Conservation (phyloP, 352 stramenopile species). For the Plasmopara viticola region DNA sequence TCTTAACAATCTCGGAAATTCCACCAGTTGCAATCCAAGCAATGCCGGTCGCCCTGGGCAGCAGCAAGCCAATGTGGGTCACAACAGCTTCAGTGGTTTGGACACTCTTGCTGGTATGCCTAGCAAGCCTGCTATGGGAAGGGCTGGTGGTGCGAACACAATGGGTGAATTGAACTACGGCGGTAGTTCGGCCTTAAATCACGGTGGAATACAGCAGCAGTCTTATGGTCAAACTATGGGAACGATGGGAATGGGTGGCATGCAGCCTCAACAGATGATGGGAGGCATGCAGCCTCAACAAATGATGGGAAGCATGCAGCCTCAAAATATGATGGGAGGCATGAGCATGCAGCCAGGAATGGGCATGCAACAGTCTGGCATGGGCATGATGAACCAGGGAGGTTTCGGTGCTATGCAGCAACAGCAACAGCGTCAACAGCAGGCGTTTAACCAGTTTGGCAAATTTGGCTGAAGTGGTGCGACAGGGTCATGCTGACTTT, state of each 20-base stretch:
- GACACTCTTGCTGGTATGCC: conserved; percentile 78
- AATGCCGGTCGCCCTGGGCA: conserved; percentile 26
- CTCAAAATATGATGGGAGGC: conserved; percentile 29
- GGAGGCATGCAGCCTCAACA: conserved; percentile 27
- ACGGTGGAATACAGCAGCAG: conserved; percentile 26
- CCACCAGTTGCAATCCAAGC: conserved; percentile 7
- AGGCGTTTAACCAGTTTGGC: conserved; percentile 56
- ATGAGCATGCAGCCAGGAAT: conserved; percentile 29
- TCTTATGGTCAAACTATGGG: conserved; percentile 35
- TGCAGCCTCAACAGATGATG: conserved; percentile 23
- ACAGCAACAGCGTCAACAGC: conserved; percentile 49
- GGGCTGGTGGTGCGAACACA: conserved; percentile 39
- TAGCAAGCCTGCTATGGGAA: conserved; percentile 53
- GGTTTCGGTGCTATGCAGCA: conserved; percentile 38
- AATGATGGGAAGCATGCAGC: conserved; percentile 41
- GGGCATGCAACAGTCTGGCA: too few relatives aligned
- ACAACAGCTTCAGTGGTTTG: conserved; percentile 76
- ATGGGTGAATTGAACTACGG: conserved; percentile 52
- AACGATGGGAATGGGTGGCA: conserved; percentile 16
- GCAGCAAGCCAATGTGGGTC: conserved; percentile 24
- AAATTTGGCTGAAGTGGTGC: conserved; percentile 25
- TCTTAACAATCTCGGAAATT: conserved; percentile 61
- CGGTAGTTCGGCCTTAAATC: conserved; percentile 22
- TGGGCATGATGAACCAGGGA: conserved; percentile 64
- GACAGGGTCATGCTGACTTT: too few relatives aligned